Percentiles rank a stretch among this genome's conserved stretches.
Evolutionary conservation across 2,329 filamentous ascomycete genomes (phyloP).

Genomic region (Ophiognomonia clavigignenti-juglandacearum): DNA sequence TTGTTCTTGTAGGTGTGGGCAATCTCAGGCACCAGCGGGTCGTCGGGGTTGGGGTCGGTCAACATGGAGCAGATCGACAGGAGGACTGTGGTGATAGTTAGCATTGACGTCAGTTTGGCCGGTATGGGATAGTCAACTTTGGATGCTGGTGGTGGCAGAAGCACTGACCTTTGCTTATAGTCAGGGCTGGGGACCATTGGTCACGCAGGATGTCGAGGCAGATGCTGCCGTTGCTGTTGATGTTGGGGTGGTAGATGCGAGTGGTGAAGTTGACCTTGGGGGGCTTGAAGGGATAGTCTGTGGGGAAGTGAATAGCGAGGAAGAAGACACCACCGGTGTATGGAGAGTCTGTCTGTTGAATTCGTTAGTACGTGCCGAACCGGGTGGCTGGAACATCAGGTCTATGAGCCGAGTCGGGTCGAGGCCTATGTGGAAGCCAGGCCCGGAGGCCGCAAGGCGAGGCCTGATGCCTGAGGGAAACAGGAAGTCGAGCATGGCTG

Average conservation of each 20-base stretch:
- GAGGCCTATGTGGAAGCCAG: not conserved
- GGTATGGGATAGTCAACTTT: fast-evolving
- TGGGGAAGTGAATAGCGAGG: constrained; percentile 97
- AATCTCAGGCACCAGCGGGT: constrained; percentile 97
- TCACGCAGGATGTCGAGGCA: constrained; percentile 97
- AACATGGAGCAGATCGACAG: constrained; percentile 99
- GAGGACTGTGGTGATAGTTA: constrained; percentile 57
- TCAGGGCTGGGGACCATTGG: constrained; percentile 98
- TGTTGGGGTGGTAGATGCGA: constrained; percentile 99
- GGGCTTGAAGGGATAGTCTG: constrained; percentile 99
- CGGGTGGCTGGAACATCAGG: not conserved
- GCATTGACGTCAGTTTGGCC: not conserved
- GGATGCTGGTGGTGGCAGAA: constrained; percentile 16
- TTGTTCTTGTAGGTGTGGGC: constrained; percentile 99
- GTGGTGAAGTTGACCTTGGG: constrained; percentile 99
- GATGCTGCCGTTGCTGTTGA: constrained; percentile 99
- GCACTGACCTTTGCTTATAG: constrained; percentile 86
- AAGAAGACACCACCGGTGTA: constrained; percentile 99
- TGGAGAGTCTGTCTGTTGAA: constrained; percentile 77
- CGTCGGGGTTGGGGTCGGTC: constrained; percentile 98
- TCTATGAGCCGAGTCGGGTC: constrained; percentile 6
- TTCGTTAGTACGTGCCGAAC: constrained; percentile 23
- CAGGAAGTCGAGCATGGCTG: not conserved
- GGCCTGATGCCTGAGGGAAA: too few relatives aligned
- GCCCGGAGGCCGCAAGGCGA: not conserved